A percentile compares a stretch with the other conserved stretches of the same genome.
Conservation (phyloP, 257 asterid genomes). For the Solanum ossicruentum region DNA sequence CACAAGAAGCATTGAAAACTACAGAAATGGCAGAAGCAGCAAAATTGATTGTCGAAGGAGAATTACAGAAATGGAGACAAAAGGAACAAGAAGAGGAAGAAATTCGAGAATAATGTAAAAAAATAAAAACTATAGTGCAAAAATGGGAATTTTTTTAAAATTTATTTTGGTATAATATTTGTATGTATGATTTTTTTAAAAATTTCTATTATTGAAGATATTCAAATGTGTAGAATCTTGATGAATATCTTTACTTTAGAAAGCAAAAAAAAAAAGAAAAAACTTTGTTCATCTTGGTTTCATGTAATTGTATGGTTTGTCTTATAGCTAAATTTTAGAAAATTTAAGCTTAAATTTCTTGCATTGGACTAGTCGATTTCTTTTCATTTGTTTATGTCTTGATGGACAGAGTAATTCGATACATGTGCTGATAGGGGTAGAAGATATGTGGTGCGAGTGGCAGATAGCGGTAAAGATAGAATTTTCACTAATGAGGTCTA, state of each 20-base stretch:
- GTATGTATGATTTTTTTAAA: neutral
- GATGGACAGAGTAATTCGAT: neutral
- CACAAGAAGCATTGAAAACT: slow-evolving; percentile 49
- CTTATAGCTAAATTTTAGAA: too few species aligned
- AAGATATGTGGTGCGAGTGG: neutral
- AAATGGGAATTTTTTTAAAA: neutral
- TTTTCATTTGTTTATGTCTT: too few species aligned
- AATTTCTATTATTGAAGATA: neutral
- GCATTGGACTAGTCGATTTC: too few species aligned
- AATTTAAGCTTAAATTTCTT: too few species aligned
- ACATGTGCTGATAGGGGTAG: neutral
- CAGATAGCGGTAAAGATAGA: too few species aligned
- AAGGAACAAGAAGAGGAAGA: slow-evolving; percentile 63
- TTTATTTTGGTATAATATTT: neutral
- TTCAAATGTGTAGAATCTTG: neutral
- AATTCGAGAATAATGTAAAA: slow-evolving; percentile 29
- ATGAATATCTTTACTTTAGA: neutral
- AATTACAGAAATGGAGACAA: slow-evolving; percentile 70
- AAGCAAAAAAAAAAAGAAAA: neutral
- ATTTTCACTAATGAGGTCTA: too few species aligned
- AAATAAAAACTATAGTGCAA: neutral
- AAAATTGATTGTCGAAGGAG: slow-evolving; percentile 71
- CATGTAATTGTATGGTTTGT: neutral
- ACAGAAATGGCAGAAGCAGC: slow-evolving; percentile 93
- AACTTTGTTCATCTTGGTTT: neutral